Base-by-base conservation (phyloP, 2,329 filamentous ascomycete species). In the Didymella glomerata region DNA sequence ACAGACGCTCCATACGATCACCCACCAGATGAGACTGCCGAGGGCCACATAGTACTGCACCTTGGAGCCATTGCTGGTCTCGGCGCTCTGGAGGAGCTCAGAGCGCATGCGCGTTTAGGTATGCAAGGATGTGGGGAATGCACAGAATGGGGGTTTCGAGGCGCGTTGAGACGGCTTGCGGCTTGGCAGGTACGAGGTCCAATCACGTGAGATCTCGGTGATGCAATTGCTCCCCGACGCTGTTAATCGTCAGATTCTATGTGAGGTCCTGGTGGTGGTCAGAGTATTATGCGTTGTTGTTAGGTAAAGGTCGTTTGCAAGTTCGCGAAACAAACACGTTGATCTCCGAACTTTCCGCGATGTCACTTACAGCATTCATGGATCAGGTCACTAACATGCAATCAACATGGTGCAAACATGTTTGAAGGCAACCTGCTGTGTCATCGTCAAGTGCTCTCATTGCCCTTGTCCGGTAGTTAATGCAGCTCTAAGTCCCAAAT, bases 21-120 rank as follows among this genome's bases (percentile, higher is more conserved):
- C 63, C 67, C 84, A 87, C 85, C 85, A 88, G 63, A 82, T 77
- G 65, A 87, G 73, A 64, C 82, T 84, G 64, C 78, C 80, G 58
- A 76, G 69, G 32, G 78, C 81, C 64, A 82, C 69, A 48, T 80
- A 63, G 44, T 75, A 74, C 56, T 66, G 68, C 62, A 73, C 61
- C 67, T 68, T 69, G 57, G 71, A 76, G 68, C 69, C 71, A 74
- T 76, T 34, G 56, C 71, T 61, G 41, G 66, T 64, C 65, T 67
- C 68, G 48, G 65, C 61, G 65, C 59, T 57, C 45, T 52, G 60
- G 49, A 58, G 50, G 59, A 64, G 63, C 51, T 63, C 68, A 67
- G 66, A 67, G 67, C 67, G 68, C 76, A 77, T 78, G 72, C 75
- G 76, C 73, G 50, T 62, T 63, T 63, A 52, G 38, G 59, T 53